phyloP scores from a whole-genome alignment of 1,139 yeast species.

The Lodderomyces oxycetoniae region DNA sequence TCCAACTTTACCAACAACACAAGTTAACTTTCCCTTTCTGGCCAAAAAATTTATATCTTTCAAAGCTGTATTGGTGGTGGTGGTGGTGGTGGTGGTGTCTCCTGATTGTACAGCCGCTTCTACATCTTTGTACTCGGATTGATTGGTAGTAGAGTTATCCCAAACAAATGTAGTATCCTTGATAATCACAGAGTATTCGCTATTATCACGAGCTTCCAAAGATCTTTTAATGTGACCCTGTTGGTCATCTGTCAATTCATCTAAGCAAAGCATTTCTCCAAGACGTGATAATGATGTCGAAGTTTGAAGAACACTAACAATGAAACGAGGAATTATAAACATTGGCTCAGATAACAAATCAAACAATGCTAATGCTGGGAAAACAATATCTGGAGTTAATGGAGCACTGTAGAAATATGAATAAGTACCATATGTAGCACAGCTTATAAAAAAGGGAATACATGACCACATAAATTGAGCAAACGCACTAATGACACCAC shows the following conservation, averaged over 20 bases:
- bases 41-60: conserved; percentile 49
- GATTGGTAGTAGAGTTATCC: conserved; percentile 10
- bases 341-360: conserved; percentile 34
- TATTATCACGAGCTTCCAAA: conserved; percentile 29
- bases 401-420: conserved; percentile 21
- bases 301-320: conserved; percentile 28
- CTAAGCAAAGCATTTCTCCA: conserved; percentile 27
- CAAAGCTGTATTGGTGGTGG: conserved; percentile 37
- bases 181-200: conserved; percentile 15
- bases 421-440: conserved; percentile 29
- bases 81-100: conserved; percentile 1
- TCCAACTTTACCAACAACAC: conserved; percentile 78
- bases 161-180: conserved; percentile 19
- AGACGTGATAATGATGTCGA: conserved; percentile 33
- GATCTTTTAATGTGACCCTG: conserved; percentile 61
- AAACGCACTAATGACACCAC: conserved; percentile 30
- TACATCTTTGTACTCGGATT: conserved; percentile 14
- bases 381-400: conserved; percentile 34
- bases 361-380: conserved; percentile 39
- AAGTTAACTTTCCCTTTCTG: conserved; percentile 53
- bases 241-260: conserved; percentile 44
- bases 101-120: conserved; percentile 22
- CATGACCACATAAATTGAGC: conserved; percentile 34
- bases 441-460: conserved; percentile 35
- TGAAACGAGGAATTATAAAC: conserved; percentile 28